These are phyloP conservation scores for Beauveria asiatica DNA, from an alignment of 2,329 filamentous ascomycete species.

Conservation along the genomic window DNA sequence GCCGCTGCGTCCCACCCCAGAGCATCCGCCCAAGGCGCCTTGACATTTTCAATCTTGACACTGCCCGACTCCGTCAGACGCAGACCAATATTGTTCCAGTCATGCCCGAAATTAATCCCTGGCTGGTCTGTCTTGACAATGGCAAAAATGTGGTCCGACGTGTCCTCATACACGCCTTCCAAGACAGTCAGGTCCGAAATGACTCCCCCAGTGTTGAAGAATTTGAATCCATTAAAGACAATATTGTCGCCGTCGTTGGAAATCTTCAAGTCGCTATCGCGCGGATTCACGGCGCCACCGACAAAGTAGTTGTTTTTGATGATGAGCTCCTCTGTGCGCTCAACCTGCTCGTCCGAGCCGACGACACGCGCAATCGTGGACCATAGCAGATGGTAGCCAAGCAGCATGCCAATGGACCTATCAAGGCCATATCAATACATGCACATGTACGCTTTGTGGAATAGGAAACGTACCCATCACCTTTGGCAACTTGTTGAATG, in stretches of 20 bases:
- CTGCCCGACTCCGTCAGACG: conserved; percentile 56
- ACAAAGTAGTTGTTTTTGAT: conserved; percentile 58
- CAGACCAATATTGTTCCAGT: conserved; percentile 58
- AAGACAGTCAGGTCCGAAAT: conserved; percentile 58
- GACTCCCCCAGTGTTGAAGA: conserved; percentile 60
- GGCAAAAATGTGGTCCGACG: conserved; percentile 54
- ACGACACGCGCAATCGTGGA: conserved; percentile 52
- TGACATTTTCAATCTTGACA: conserved; percentile 50
- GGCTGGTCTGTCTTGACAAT: conserved; percentile 49
- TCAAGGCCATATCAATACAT: not conserved
- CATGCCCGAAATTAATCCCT: conserved; percentile 49
- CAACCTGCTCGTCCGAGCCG: conserved; percentile 50
- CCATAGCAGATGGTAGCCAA: conserved; percentile 59
- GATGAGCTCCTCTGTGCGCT: conserved; percentile 47
- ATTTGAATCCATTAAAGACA: conserved; percentile 53
- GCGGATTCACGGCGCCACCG: conserved; percentile 57
- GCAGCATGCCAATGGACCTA: conserved; percentile 53
- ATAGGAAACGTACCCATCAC: conserved; percentile 40
- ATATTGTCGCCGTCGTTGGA: conserved; percentile 44
- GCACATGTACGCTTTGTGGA: not conserved
- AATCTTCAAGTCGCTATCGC: conserved; percentile 53
- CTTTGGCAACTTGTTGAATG: conserved; percentile 55
- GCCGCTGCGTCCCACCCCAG: conserved; percentile 47
- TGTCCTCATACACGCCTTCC: conserved; percentile 52
- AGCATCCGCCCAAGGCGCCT: conserved; percentile 50